Conservation (phyloP, 371 early-diverging fungal genomes). For the Apophysomyces trapeziformis region DNA sequence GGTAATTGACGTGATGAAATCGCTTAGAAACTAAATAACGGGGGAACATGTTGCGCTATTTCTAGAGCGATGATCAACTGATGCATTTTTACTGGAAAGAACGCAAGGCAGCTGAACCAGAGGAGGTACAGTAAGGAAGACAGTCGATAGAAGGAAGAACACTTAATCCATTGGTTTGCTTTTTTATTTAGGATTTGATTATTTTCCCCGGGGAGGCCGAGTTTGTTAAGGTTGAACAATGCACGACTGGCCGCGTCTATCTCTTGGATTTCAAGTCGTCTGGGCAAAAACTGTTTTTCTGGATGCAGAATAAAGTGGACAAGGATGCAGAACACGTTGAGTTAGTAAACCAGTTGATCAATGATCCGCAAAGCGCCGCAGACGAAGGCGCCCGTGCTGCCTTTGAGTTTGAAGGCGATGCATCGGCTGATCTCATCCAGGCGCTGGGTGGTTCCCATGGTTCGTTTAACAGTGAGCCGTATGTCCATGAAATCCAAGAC, state of each 20-base stretch:
- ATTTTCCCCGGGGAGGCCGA: slow-evolving; percentile 83
- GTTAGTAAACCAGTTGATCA: slow-evolving; percentile 63
- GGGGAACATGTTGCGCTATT: not conserved
- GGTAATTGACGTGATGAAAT: slow-evolving; percentile 26
- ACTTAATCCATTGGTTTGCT: slow-evolving; percentile 58
- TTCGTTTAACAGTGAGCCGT: slow-evolving; percentile 10
- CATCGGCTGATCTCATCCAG: slow-evolving; percentile 43
- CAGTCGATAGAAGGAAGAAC: not conserved
- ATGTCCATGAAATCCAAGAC: not conserved
- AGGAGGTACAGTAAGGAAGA: slow-evolving; percentile 52
- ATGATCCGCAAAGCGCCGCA: slow-evolving; percentile 53
- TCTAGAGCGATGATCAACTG: slow-evolving; percentile 66
- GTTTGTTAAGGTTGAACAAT: slow-evolving; percentile 65
- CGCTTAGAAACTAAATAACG: too few species aligned
- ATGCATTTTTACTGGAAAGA: slow-evolving; percentile 83
- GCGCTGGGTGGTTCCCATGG: slow-evolving; percentile 37
- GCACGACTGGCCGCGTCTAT: slow-evolving; percentile 76
- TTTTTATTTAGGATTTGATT: slow-evolving; percentile 66
- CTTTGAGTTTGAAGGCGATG: slow-evolving; percentile 23
- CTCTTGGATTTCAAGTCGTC: slow-evolving; percentile 79
- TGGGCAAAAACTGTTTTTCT: slow-evolving; percentile 74
- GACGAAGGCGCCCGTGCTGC: slow-evolving; percentile 22
- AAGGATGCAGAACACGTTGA: slow-evolving; percentile 58
- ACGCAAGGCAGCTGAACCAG: slow-evolving; percentile 47
- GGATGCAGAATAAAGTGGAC: slow-evolving; percentile 76